A percentile compares a stretch with the other conserved stretches of the same genome.
phyloP scores from a whole-genome alignment of 163 green algal genomes.

The Coccomyxa subellipsoidea region DNA sequence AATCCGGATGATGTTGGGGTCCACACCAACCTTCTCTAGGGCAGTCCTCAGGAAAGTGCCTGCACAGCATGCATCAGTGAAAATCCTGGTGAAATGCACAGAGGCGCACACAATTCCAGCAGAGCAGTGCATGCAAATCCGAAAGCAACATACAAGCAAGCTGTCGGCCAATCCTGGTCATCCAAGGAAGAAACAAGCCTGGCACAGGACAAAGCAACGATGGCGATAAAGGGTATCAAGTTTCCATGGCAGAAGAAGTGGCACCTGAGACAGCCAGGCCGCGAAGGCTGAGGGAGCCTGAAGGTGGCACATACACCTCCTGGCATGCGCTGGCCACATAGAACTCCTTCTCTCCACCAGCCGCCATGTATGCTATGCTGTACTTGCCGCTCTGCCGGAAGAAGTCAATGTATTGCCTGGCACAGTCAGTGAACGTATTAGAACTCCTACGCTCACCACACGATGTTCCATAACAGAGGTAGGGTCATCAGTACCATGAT shows the following conservation, averaged over 20 bases:
- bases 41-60: conserved; percentile 85
- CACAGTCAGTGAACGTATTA: no score
- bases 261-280: conserved; percentile 67
- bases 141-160: no score
- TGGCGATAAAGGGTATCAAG: no score
- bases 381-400: conserved; percentile 77
- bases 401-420: conserved; percentile 5
- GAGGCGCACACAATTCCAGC: neutral
- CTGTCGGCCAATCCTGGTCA: no score
- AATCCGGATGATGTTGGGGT: conserved; percentile 74
- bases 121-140: neutral
- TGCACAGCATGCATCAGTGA: conserved; percentile 16
- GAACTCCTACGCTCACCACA: no score
- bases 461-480: no score
- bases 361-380: conserved; percentile 25
- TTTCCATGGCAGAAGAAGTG: no score
- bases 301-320: conserved; percentile 86
- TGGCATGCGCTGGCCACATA: conserved; percentile 78
- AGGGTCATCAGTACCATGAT: no score
- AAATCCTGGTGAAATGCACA: neutral
- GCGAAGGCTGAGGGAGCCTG: conserved; percentile 70
- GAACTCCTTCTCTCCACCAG: conserved; percentile 87
- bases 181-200: no score
- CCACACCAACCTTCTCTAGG: conserved; percentile 81
- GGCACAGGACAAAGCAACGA: no score